Evolutionary conservation across 1,284 basidiomycete genomes (phyloP), one percentile per base, ranked within the genome.

Genomic region (Coniferiporia sulphurascens): DNA sequence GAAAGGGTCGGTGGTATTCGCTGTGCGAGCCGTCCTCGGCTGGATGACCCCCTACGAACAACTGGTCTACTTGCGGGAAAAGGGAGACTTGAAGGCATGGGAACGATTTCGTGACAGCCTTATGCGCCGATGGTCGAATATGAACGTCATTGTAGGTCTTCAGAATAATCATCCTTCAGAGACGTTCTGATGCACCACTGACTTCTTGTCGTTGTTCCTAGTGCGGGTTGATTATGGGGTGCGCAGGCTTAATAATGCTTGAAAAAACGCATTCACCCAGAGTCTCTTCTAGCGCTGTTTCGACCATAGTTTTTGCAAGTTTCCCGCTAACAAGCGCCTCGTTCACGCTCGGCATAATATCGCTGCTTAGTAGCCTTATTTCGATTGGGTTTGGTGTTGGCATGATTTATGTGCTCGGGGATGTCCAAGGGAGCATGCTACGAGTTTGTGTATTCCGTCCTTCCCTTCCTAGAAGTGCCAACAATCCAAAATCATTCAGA

Each of bases 221-320:
- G 58, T 54, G 52, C 52, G 58, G 58, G 48, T 59, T 59, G 52
- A 59, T 59, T 32, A 59, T 59, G 58, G 51, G 58, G 58, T 59
- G 44, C 7, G 58, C 27, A 7, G 13, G 9, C 15, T 32, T 44
- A 19, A n/a, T 19, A 19, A 17, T 7, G 27, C 36, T 21, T 43
- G 10, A 43, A 13, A 8, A 41, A 15, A 12, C 9, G 9, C 7
- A 12, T 19, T 19, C 4, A 46, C 17, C 17, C 4, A 1, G 8
- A 46, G 9, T n/a, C 17, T 3, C 13, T 17, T 21, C 10, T 2
- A 57, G 58, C 21, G 58, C 58, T 44, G 58, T 59, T 15, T 59
- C 58, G 8, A 54, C 58, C 15, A 54, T 59, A 7, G 58, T 54
- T 35, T 59, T 59, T 35, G 50, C 58, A 6, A 45, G 54, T 17